Percentiles rank a stretch among this genome's conserved stretches.
These are phyloP conservation scores for Beauveria varroae DNA, from an alignment of 2,329 filamentous ascomycete genomes.

Conservation along the genomic window DNA sequence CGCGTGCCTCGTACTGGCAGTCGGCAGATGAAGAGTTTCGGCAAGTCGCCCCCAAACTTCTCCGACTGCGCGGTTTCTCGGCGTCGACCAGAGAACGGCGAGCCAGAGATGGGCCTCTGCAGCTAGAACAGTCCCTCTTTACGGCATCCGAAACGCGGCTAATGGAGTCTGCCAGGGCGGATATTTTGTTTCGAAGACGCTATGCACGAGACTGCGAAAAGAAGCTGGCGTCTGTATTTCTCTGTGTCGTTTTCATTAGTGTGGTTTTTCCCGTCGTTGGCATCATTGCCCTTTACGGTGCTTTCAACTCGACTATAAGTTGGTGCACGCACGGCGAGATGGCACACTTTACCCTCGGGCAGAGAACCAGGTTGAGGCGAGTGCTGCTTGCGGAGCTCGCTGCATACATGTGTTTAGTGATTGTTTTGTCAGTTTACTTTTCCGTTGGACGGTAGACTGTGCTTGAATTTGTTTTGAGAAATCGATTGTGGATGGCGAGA, in stretches of 20 bases:
- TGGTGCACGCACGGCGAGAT: slow-evolving; percentile 43
- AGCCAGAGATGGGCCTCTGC: slow-evolving; percentile 1
- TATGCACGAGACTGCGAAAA: slow-evolving; percentile 20
- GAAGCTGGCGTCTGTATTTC: slow-evolving; percentile 31
- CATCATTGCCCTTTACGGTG: slow-evolving; percentile 35
- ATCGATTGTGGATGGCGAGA: not conserved
- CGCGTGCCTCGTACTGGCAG: not conserved
- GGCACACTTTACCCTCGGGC: slow-evolving; percentile 26
- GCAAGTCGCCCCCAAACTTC: slow-evolving; percentile 13
- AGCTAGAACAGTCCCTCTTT: slow-evolving; percentile 18
- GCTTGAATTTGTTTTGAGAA: slow-evolving; percentile 11
- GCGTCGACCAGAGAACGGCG: slow-evolving; percentile 16
- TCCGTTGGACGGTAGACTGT: slow-evolving; percentile 14
- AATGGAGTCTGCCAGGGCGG: slow-evolving; percentile 24
- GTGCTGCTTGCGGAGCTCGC: slow-evolving; percentile 32
- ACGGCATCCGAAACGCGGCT: slow-evolving; percentile 23
- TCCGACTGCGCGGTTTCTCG: slow-evolving; percentile 19
- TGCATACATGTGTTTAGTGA: slow-evolving; percentile 25
- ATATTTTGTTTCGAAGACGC: slow-evolving; percentile 22
- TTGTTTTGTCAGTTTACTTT: slow-evolving; percentile 25
- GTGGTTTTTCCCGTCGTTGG: slow-evolving; percentile 40
- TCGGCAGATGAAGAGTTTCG: slow-evolving; percentile 8
- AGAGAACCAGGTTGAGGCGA: slow-evolving; percentile 23
- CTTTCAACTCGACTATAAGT: slow-evolving; percentile 36
- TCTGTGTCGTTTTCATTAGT: slow-evolving; percentile 29